Evolutionary conservation across 78 protist species (phyloP), one percentile per base, ranked within the genome.

Genomic region (Dictyostelium firmibasis): DNA sequence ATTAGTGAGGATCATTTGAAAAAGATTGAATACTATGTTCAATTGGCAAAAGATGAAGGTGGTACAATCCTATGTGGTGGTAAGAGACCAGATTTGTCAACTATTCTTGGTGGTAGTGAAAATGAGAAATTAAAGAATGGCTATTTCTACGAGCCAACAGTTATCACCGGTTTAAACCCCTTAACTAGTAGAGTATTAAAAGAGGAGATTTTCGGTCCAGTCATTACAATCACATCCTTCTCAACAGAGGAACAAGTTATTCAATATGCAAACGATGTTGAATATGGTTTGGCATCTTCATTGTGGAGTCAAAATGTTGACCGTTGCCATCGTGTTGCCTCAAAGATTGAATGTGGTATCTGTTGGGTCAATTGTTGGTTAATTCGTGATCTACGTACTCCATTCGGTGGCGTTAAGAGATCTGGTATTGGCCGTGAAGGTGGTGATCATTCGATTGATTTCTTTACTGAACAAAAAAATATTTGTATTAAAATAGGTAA

Each of bases 361-460:
- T 97, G 97, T 57, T 98, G 99, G 99, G 95, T 97, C 43, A 98
- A 98, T 72, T 97, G 98, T 83, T 98, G 98, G 98, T 53, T 98
- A 91, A 62, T 96, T 36, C 67, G 96, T 23, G 96, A 92, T 79
- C 27, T 92, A 9, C 38, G 91, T 25, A 83, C 91, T 31, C 96
- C 96, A 64, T 92, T 92, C 69, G 96, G 96, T 7, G 96, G 96
- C 44, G 47, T 41, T 44, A 92, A 92, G 75, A 44, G 41, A 57
- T 83, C 97, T 2, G 99, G 99, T 31, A 70, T 97, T 36, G 99
- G 99, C 14, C 85, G 99, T 14, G 99, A 98, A 36, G 97, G 98
- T 67, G 99, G 99, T 3, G 79, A 92, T 35, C 31, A 87, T 38
- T 89, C 98, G 31, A 10, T 97, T n/a, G 98, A 95, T 27, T 94